Evolutionary conservation across 2,329 filamentous ascomycete genomes (phyloP), one percentile per base, ranked within the genome.

Genomic region (Penicillium olsonii): DNA sequence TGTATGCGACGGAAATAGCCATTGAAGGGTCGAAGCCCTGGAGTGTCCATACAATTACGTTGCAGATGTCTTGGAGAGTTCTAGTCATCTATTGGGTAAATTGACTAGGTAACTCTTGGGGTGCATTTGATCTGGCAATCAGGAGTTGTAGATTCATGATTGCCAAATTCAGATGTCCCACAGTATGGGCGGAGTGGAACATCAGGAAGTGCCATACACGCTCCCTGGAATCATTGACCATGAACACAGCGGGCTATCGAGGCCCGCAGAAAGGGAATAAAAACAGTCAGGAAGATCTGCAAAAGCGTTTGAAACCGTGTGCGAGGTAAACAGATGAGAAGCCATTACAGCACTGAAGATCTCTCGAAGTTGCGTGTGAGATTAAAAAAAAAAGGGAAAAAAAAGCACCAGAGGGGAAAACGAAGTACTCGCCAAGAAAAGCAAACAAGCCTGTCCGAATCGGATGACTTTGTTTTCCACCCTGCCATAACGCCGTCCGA

Each of bases 401-500:
- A 33, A 10, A 22, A 52, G 41, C 43, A 56, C 27, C 11, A 33
- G 29, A 44, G 27, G 26, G 46, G 38, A 44, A 19, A 20, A 52
- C 48, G 49, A 50, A 56, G 48, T 54, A 45, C 42, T 54, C 46
- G 53, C 42, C 37, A 52, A 44, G 39, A 45, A 49, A 44, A 49
- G 41, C 47, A 52, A 55, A 52, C 43, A 52, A 53, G 55, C 48
- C 48, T 59, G 56, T 58, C 40, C 57, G 26, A 48, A 40, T 45
- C 44, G 52, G 52, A 56, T 59, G 57, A 57, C 62, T 55, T 56
- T 55, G 48, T 58, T 53, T 59, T 60, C 57, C 57, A 39, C 59
- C 56, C 57, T 35, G 34, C 50, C 46, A 29, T 35, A 71, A 71
- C 68, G 68, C 68, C 69, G 56, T 68, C 68, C 68, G 57, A 68